These are phyloP conservation scores for Hippophae gyantsensis DNA, from an alignment of 306 rosid genomes.

Conservation along the genomic window DNA sequence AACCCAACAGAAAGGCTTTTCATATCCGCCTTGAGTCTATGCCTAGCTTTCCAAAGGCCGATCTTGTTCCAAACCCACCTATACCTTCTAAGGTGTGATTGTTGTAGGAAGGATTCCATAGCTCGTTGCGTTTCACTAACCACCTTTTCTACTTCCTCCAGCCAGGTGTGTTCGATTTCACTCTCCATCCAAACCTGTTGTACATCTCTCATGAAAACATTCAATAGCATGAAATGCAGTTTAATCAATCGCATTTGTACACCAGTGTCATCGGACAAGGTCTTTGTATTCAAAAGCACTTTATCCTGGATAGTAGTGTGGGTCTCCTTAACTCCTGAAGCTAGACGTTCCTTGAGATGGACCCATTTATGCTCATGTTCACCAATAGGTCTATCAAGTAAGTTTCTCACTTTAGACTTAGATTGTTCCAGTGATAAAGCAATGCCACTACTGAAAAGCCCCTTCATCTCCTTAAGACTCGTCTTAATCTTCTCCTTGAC, in stretches of 20 bases:
- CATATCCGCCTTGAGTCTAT: no score
- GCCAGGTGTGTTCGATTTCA: slow-evolving; percentile 6
- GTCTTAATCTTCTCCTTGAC: background rate
- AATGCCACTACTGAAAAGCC: background rate
- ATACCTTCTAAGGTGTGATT: background rate
- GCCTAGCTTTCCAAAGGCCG: background rate
- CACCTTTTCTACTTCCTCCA: background rate
- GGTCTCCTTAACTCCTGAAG: background rate
- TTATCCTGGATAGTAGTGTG: background rate
- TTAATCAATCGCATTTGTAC: background rate
- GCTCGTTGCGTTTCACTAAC: background rate
- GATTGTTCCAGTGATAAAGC: background rate
- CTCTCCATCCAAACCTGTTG: slow-evolving; percentile 5
- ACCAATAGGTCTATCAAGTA: slow-evolving; percentile 2
- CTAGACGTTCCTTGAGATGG: background rate
- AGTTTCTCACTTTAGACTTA: slow-evolving; percentile 2
- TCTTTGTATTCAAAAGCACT: background rate
- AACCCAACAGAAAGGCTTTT: no score
- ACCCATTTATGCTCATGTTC: background rate
- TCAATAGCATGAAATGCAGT: slow-evolving; percentile 4
- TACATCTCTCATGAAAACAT: slow-evolving; percentile 9
- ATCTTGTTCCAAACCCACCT: background rate
- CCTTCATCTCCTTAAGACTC: background rate
- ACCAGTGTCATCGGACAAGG: background rate
- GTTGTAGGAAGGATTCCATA: background rate